Conservation (phyloP, 176 grass and related monocot genomes). For the Carex parvula region DNA sequence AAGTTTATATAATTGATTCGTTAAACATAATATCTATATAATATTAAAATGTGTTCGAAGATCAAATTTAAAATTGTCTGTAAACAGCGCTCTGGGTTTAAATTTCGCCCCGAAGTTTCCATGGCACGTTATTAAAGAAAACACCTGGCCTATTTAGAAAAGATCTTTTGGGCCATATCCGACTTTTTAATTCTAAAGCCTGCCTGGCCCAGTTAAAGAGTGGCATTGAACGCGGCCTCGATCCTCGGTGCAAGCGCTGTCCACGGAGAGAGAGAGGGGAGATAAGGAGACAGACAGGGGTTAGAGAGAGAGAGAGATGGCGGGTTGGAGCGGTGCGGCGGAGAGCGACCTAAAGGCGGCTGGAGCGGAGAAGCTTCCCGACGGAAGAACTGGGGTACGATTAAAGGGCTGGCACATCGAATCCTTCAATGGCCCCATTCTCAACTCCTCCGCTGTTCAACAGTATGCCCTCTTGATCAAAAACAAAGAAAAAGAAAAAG, state of each 20-base stretch:
- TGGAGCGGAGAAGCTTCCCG: constrained; percentile 49
- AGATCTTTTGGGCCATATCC: not conserved
- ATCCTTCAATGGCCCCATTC: constrained; percentile 67
- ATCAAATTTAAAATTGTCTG: too few relatives aligned
- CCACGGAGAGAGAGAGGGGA: not conserved
- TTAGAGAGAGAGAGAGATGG: not conserved
- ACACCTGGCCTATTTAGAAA: not conserved
- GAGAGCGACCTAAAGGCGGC: constrained; percentile 65
- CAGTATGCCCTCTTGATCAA: constrained; percentile 33
- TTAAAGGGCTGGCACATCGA: constrained; percentile 71
- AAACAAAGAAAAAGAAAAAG: too few relatives aligned
- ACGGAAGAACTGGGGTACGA: constrained; percentile 34
- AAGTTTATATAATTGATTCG: too few relatives aligned
- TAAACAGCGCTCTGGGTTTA: too few relatives aligned
- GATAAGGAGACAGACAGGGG: not conserved
- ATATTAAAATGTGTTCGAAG: too few relatives aligned
- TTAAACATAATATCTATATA: too few relatives aligned
- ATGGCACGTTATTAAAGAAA: not conserved
- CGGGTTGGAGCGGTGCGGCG: constrained; percentile 61
- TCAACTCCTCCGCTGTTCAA: constrained; percentile 53
- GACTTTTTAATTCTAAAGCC: not conserved
- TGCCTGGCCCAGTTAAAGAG: not conserved
- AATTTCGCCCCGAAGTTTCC: not conserved
- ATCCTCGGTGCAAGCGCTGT: not conserved
- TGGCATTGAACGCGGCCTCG: not conserved